Evolutionary conservation across 139 green algal genomes (phyloP).

Genomic region (Eudorina sp.): DNA sequence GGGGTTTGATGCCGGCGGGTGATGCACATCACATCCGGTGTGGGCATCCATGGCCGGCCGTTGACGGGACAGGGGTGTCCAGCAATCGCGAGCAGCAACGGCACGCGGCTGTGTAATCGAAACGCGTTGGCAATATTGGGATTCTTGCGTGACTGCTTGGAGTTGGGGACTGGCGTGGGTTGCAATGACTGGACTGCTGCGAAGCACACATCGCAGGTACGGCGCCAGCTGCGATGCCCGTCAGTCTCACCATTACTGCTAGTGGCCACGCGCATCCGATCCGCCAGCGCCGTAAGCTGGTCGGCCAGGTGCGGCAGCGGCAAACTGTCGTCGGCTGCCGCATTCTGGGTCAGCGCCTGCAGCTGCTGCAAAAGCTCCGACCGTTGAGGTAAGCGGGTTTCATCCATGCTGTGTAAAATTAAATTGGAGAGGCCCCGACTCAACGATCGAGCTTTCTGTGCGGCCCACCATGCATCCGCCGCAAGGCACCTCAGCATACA

Average conservation of each 20-base stretch:
- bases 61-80: neutral
- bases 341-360: constrained; percentile 7
- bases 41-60: neutral
- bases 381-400: neutral
- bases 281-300: neutral
- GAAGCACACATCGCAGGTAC: neutral
- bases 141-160: neutral
- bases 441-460: neutral
- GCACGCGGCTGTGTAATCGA: no score
- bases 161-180: neutral
- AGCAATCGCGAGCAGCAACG: no score
- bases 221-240: neutral
- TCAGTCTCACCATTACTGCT: neutral
- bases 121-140: no score
- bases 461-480: neutral
- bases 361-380: constrained; percentile 7
- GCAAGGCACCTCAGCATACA: neutral
- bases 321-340: neutral
- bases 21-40: neutral
- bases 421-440: neutral
- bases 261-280: neutral
- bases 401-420: neutral
- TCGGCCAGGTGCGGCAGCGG: neutral
- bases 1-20: no score
- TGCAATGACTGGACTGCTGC: neutral